Conservation (phyloP, 2,329 filamentous ascomycete genomes). For the Leptographium galeiforme region DNA sequence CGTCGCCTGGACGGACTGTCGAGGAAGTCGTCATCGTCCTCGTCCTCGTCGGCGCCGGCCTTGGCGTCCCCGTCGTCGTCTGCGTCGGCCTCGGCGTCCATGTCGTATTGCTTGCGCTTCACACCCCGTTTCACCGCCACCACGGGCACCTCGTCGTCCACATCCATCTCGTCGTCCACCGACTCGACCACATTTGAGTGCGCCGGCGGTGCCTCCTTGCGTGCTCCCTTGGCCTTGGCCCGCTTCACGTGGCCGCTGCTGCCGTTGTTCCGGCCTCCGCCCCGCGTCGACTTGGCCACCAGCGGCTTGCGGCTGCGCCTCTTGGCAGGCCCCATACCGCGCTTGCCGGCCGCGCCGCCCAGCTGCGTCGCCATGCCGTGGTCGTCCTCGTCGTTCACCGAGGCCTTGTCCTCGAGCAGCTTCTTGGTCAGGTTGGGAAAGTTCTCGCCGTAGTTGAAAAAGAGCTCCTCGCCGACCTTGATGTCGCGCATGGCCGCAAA, state of each 20-base stretch:
- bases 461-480: constrained; percentile 59
- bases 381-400: constrained; percentile 8
- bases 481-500: constrained; percentile 58
- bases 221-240: constrained; percentile 7
- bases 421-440: constrained; percentile 49
- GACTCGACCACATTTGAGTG: not conserved
- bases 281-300: not conserved
- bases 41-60: not conserved
- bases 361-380: not conserved
- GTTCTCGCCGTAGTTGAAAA: constrained; percentile 68
- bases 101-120: constrained; percentile 8
- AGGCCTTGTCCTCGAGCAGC: constrained; percentile 28
- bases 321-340: not conserved
- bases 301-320: not conserved
- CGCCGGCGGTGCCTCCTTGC: constrained; percentile 12
- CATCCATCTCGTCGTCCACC: constrained; percentile 3
- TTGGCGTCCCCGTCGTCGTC: not conserved
- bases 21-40: not conserved
- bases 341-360: not conserved
- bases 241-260: not conserved
- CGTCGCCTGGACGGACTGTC: not conserved
- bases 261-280: not conserved
- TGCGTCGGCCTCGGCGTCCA: not conserved
- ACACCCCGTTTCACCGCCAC: constrained; percentile 2
- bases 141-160: not conserved